Evolutionary conservation across 1,284 basidiomycete species (phyloP).

Genomic region (Afroboletus lepidellus): DNA sequence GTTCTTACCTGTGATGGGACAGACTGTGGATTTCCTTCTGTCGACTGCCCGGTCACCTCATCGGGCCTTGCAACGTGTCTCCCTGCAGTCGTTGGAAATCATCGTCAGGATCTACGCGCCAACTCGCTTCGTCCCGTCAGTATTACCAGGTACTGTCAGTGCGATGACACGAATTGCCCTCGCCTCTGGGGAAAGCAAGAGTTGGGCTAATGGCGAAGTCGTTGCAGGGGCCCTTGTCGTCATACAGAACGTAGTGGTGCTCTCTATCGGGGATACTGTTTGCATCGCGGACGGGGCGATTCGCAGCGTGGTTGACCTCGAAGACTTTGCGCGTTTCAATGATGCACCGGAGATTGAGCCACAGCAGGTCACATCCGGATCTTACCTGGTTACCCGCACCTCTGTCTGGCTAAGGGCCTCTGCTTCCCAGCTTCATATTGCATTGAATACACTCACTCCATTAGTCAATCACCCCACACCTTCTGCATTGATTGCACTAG

Average conservation of each 20-base stretch:
- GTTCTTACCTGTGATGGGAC: slow-evolving; percentile 79
- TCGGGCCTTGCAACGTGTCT: slow-evolving; percentile 58
- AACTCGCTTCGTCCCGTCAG: slow-evolving; percentile 60
- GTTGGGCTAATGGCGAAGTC: slow-evolving; percentile 64
- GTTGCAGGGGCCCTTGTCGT: slow-evolving; percentile 59
- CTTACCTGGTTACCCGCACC: slow-evolving; percentile 49
- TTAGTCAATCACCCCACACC: slow-evolving; percentile 66
- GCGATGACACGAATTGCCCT: slow-evolving; percentile 67
- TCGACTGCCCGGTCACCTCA: slow-evolving; percentile 53
- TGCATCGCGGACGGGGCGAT: slow-evolving; percentile 64
- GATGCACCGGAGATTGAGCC: slow-evolving; percentile 13
- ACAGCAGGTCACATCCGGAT: slow-evolving; percentile 24
- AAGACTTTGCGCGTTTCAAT: slow-evolving; percentile 50
- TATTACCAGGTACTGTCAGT: slow-evolving; percentile 82
- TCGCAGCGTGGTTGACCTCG: slow-evolving; percentile 52
- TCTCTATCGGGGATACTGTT: slow-evolving; percentile 61
- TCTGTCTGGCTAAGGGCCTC: slow-evolving; percentile 62
- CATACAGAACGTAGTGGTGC: slow-evolving; percentile 55
- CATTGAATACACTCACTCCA: slow-evolving; percentile 58
- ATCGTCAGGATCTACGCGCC: slow-evolving; percentile 65
- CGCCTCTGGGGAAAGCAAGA: slow-evolving; percentile 50
- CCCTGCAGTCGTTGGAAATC: slow-evolving; percentile 58
- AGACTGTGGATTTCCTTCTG: slow-evolving; percentile 75
- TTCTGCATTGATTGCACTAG: slow-evolving; percentile 57
- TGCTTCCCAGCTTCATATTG: slow-evolving; percentile 68